Percentiles rank a stretch among this genome's conserved stretches.
phyloP scores from a whole-genome alignment of 805 yeast species.

The Wickerhamiella sergipiensis region DNA sequence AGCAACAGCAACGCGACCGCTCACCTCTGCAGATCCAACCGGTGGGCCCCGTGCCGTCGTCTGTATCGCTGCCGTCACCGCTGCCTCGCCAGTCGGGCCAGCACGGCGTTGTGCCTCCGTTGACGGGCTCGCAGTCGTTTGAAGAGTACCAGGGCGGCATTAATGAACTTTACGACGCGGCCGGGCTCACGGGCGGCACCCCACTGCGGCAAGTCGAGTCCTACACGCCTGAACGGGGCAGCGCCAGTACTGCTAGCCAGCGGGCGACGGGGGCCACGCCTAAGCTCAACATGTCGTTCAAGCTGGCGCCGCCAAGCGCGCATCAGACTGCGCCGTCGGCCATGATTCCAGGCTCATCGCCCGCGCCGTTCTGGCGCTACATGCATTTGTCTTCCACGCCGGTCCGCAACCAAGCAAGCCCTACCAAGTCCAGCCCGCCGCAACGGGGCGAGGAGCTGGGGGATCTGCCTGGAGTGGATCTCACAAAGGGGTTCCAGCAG shows the following conservation, averaged over 20 bases:
- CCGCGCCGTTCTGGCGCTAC: constrained; percentile 80
- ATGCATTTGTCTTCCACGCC: constrained; percentile 56
- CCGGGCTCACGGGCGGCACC: neutral
- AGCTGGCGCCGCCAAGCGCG: constrained; percentile 26
- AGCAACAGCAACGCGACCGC: constrained; percentile 3
- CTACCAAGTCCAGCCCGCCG: constrained; percentile 1
- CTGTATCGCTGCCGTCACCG: neutral
- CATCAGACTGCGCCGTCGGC: constrained; percentile 27
- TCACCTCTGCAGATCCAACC: neutral
- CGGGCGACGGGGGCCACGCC: neutral
- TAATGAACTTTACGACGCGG: neutral
- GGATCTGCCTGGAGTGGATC: neutral
- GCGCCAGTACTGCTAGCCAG: constrained; percentile 1
- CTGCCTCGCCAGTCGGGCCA: neutral
- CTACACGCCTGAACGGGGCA: constrained; percentile 49
- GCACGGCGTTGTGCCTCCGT: neutral
- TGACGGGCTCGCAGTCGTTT: neutral
- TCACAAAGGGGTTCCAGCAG: neutral
- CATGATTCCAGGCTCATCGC: constrained; percentile 49
- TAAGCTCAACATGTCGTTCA: constrained; percentile 7
- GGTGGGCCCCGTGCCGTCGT: neutral
- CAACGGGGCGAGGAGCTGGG: constrained; percentile 1
- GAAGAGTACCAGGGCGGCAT: neutral
- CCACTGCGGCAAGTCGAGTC: constrained; percentile 34
- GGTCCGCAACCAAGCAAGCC: neutral